Conservation (phyloP, 208 protist species). For the Paratrypanosoma confusum region DNA sequence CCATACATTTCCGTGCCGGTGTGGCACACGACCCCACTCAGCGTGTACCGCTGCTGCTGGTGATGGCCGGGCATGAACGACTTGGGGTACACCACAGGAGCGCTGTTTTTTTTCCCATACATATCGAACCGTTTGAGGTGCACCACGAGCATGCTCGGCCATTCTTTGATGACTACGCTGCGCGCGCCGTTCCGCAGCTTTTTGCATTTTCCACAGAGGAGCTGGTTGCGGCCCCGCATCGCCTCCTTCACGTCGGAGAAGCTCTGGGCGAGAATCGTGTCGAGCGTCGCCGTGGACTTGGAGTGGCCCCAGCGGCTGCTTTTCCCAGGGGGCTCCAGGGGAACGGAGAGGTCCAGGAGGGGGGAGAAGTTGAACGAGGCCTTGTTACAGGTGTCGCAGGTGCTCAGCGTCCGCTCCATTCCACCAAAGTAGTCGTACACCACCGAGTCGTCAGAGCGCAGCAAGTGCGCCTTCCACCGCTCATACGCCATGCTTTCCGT, state of each 20-base stretch:
- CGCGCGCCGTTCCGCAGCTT: conserved; percentile 34
- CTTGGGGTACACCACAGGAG: conserved; percentile 41
- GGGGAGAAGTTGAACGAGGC: conserved; percentile 62
- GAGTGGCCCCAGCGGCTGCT: not conserved
- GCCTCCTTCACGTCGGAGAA: conserved; percentile 44
- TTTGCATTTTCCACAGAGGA: conserved; percentile 57
- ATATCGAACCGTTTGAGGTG: conserved; percentile 77
- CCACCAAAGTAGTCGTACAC: conserved; percentile 82
- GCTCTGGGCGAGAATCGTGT: conserved; percentile 22
- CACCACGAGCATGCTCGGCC: conserved; percentile 60
- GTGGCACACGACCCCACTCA: conserved; percentile 71
- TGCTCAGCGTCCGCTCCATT: conserved; percentile 29
- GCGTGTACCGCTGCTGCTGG: conserved; percentile 28
- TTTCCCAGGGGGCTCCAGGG: conserved; percentile 9
- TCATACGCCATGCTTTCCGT: conserved; percentile 18
- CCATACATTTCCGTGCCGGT: conserved; percentile 47
- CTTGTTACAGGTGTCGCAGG: conserved; percentile 36
- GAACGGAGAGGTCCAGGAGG: conserved; percentile 65
- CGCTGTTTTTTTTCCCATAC: conserved; percentile 40
- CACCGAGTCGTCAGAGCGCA: conserved; percentile 36
- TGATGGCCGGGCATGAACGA: conserved; percentile 21
- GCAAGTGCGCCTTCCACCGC: conserved; percentile 44
- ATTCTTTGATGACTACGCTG: conserved; percentile 26
- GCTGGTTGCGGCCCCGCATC: conserved; percentile 33
- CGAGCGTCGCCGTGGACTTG: no score